Base-by-base conservation (phyloP, 2,329 filamentous ascomycete species). In the Shiraia sp. region DNA sequence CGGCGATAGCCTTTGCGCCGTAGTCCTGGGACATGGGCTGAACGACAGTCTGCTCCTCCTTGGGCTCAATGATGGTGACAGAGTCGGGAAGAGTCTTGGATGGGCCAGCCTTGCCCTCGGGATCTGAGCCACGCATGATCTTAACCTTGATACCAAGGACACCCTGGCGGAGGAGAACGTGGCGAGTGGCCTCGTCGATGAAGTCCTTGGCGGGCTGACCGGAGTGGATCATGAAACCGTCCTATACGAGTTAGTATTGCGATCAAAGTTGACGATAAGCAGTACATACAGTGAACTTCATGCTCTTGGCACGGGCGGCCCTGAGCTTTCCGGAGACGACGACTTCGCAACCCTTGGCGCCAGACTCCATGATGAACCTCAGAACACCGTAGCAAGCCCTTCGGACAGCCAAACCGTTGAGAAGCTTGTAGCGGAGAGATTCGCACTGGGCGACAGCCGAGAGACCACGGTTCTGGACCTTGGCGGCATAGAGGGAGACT, bases 141-240 rank as follows among this genome's bases (percentile, higher is more conserved):
- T 99, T 99, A 79, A 99, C 93, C 86, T 99, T 99, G 82, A 99
- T 99, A 81, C 93, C 93, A 62, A 99, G 83, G 62, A 99, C 93
- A 88, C 93, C 93, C 83, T 99, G 93, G 80, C 95, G 89, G 77
- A 99, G 91, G 63, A 99, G 90, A 70, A 99, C 93, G 89, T 99
- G 93, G 70, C 93, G 93, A 72, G 93, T 97, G 67, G 95, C 95
- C 71, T 80, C 83, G 83, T 99, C 93, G 76, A 99, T 99, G 82
- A 99, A 99, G 81, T 99, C 93, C 80, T 95, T 92, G 72, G 92
- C 93, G 72, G 93, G 93, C 78, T 99, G 93, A 80, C 93, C 93
- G 71, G 93, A 99, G 89, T 99, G 93, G 80, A 99, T 99, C 93
- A 99, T 99, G 90, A 99, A 99, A 75, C 93, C 93, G 78, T 99